Conservation (phyloP, 1,139 yeast genomes). For the Zygotorulaspora mrakii region DNA sequence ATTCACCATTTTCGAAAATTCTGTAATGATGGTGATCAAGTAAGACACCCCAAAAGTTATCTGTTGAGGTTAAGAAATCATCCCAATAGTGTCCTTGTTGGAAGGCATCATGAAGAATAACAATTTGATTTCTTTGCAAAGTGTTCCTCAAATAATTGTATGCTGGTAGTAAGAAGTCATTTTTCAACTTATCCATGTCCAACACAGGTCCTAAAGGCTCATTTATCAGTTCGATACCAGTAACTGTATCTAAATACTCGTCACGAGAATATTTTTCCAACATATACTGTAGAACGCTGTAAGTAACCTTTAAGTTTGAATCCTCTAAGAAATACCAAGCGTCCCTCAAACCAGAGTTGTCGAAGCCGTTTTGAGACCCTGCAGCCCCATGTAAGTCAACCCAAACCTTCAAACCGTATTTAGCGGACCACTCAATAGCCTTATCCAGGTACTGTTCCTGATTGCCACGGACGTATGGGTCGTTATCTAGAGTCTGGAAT, state of each 20-base stretch:
- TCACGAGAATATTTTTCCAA: slow-evolving; percentile 63
- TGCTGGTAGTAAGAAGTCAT: slow-evolving; percentile 45
- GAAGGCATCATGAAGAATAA: slow-evolving; percentile 53
- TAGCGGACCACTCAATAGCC: slow-evolving; percentile 74
- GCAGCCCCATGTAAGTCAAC: slow-evolving; percentile 94
- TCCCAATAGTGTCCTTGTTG: slow-evolving; percentile 61
- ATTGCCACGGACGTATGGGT: slow-evolving; percentile 88
- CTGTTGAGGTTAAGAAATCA: slow-evolving; percentile 41
- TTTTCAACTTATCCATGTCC: slow-evolving; percentile 54
- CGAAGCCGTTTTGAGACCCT: slow-evolving; percentile 97
- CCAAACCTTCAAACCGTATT: slow-evolving; percentile 70
- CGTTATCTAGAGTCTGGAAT: slow-evolving; percentile 55
- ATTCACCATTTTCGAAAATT: slow-evolving; percentile 66
- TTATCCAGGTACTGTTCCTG: slow-evolving; percentile 68
- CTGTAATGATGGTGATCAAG: slow-evolving; percentile 92
- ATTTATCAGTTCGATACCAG: slow-evolving; percentile 81
- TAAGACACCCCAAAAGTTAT: slow-evolving; percentile 60
- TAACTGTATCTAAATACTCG: slow-evolving; percentile 64
- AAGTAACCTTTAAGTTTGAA: slow-evolving; percentile 42
- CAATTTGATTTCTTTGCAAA: slow-evolving; percentile 32
- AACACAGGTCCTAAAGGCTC: slow-evolving; percentile 81
- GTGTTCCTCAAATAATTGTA: slow-evolving; percentile 38
- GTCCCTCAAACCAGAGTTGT: slow-evolving; percentile 87
- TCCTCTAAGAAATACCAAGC: slow-evolving; percentile 53
- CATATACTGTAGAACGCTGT: slow-evolving; percentile 37